Conservation (phyloP, 1,139 yeast genomes). For the Pichia sp. region DNA sequence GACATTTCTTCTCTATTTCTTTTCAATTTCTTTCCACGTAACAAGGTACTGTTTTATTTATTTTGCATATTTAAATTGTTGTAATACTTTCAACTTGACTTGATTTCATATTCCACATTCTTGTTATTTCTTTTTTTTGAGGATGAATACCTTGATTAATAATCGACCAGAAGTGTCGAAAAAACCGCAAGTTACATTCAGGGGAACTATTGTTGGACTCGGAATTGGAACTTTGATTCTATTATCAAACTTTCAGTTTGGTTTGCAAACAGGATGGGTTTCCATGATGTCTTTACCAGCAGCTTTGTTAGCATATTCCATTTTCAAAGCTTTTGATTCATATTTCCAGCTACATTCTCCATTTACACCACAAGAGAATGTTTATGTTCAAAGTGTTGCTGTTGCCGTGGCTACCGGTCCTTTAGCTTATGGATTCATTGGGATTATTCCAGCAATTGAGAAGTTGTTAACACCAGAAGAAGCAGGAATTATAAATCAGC, state of each 20-base stretch:
- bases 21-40: too few species aligned
- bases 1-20: too few species aligned
- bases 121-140: not conserved
- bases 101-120: not conserved
- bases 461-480: conserved; percentile 75
- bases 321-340: conserved; percentile 51
- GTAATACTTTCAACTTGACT: not conserved
- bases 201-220: conserved; percentile 71
- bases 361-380: conserved; percentile 86
- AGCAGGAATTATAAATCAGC: conserved; percentile 44
- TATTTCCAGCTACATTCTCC: conserved; percentile 38
- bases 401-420: conserved; percentile 99
- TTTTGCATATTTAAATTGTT: too few species aligned
- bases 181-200: conserved; percentile 58
- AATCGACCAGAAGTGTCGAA: conserved; percentile 6
- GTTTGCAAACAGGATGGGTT: conserved; percentile 97
- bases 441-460: conserved; percentile 95
- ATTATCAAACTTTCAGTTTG: conserved; percentile 89
- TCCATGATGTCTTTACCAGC: conserved; percentile 99
- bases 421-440: conserved; percentile 87
- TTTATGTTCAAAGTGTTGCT: conserved; percentile 83
- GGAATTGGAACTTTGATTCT: conserved; percentile 75
- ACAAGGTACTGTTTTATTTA: too few species aligned
- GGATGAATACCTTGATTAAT: not conserved
- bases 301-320: conserved; percentile 78